Conservation (phyloP, 768 basidiomycete species). For the Lanmaoa rubissima region DNA sequence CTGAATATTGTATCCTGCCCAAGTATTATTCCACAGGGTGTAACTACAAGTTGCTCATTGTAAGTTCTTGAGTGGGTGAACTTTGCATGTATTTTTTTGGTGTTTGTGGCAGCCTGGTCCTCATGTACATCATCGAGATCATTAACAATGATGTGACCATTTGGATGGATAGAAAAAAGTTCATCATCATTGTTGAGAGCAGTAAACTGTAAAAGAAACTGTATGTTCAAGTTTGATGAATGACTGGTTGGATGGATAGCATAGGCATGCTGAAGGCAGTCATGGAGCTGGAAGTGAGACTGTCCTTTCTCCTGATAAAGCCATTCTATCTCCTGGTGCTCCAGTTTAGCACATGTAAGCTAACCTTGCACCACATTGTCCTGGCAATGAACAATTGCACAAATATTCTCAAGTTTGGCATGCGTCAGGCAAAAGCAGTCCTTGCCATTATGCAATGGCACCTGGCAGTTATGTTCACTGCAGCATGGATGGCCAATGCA, state of each 20-base stretch:
- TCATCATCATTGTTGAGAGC: no score
- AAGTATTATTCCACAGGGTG: constrained; percentile 2
- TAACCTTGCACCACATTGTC: background rate
- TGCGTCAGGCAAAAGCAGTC: background rate
- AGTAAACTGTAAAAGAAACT: no score
- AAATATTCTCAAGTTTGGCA: fast-evolving
- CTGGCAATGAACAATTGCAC: background rate
- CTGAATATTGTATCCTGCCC: background rate
- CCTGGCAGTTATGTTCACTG: background rate
- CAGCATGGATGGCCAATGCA: constrained; percentile 11
- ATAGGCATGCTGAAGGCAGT: background rate
- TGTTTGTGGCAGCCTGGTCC: no score
- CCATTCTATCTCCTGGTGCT: background rate
- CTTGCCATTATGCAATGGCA: background rate
- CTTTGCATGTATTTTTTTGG: background rate
- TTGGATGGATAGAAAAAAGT: no score
- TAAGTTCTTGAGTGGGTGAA: background rate
- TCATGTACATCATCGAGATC: no score
- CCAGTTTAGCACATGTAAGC: background rate
- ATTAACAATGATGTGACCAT: no score
- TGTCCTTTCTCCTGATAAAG: background rate
- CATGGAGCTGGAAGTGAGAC: constrained; percentile 2
- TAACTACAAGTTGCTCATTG: constrained; percentile 2
- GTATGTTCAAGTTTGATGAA: no score
- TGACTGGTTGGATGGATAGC: background rate